phyloP scores from a whole-genome alignment of 306 rosid genomes.

The Geum urbanum region DNA sequence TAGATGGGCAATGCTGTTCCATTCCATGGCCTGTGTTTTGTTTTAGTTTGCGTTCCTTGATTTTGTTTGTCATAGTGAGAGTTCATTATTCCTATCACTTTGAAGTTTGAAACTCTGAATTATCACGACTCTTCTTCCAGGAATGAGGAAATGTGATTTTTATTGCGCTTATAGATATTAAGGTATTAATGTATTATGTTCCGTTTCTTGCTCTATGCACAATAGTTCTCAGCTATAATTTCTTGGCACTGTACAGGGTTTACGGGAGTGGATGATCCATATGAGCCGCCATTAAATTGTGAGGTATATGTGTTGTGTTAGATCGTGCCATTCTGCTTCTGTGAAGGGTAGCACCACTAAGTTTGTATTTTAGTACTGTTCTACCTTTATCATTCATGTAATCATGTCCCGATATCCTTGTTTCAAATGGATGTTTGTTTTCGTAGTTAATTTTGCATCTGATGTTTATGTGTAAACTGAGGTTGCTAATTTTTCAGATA shows the following conservation, averaged over 20 bases:
- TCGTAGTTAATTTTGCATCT: not conserved
- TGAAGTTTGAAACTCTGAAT: not conserved
- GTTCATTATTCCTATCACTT: not conserved
- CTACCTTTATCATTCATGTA: not conserved
- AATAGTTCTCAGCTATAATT: constrained; percentile 9
- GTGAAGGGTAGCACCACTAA: constrained; percentile 1
- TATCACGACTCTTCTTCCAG: not conserved
- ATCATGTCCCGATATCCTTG: constrained; percentile 1
- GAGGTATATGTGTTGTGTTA: constrained; percentile 48
- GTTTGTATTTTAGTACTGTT: not conserved
- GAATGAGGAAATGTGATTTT: not conserved
- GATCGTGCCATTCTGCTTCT: constrained; percentile 1
- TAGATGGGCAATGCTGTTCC: not conserved
- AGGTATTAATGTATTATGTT: not conserved
- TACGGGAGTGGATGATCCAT: constrained; percentile 91
- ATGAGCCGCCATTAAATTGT: constrained; percentile 67
- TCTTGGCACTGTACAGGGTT: constrained; percentile 61
- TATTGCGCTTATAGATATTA: not conserved
- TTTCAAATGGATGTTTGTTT: not conserved
- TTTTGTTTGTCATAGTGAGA: not conserved
- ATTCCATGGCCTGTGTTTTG: not conserved
- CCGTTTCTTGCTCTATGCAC: not conserved
- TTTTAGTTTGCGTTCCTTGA: not conserved
- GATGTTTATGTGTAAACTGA: constrained; percentile 8
- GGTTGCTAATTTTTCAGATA: constrained; percentile 46